Base-by-base conservation (phyloP, 2,329 filamentous ascomycete genomes). In the Teratosphaeria pseudoeucalypti region DNA sequence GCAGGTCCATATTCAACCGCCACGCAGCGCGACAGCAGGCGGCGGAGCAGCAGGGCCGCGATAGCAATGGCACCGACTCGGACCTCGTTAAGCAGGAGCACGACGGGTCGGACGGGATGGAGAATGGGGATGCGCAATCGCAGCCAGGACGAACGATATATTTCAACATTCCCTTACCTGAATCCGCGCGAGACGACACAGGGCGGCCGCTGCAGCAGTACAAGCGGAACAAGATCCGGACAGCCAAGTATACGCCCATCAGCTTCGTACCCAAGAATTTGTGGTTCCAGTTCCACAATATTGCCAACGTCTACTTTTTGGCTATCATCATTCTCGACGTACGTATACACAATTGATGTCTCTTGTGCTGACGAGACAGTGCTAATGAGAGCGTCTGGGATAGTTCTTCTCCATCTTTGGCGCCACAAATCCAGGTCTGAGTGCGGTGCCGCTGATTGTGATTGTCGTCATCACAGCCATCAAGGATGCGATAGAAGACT, bases 351-450 rank as follows among this genome's bases (percentile, higher is more conserved):
- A 10, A 19, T 52, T 54, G 12, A 32, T 10, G n/a, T 29, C 3
- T 27, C 2, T 43, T 12, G 16, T 49, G 61, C 60, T 64, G 61
- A 67, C 60, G 58, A 56, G 32, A 27, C n/a, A 49, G 43, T 49
- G 43, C 43, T 49, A n/a, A 49, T 23, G 43, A 32, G 43, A 23
- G 16, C 10, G 12, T 26, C 54, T 57, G 63, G 27, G 60, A 59
- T 76, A 97, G 94, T 89, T 95, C 72, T 97, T 97, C 76, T 86
- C 90, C 63, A 96, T 99, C 65, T 99, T 99, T 72, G 94, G 94
- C 68, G 92, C 88, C 63, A 83, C 85, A 34, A 96, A 96, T 71
- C 92, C 94, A 19, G 94, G 89, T 49, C 79, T 99, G 52, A 92
- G 91, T 70, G 85, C 92, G 5, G 90, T 94, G 26, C 94, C 94